Percentiles rank a stretch among this genome's conserved stretches.
These are phyloP conservation scores for Adansonia madagascariensis DNA, from an alignment of 441 rosid genomes.

Conservation along the genomic window DNA sequence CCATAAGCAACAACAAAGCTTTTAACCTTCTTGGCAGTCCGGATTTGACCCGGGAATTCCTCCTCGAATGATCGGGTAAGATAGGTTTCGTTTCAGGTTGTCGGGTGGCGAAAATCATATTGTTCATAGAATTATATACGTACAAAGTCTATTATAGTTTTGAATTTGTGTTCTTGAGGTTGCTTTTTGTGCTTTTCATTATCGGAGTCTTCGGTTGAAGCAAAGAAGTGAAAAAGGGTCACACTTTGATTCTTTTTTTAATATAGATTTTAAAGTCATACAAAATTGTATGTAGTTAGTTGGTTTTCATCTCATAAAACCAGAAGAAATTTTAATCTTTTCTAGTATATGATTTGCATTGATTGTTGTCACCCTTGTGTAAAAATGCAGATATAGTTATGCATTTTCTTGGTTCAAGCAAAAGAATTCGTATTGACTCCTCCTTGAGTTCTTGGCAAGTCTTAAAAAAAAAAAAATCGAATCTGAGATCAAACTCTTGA, in stretches of 20 bases:
- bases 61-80: conserved; percentile 41
- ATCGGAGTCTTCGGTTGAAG: neutral
- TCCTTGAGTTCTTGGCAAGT: too few relatives aligned
- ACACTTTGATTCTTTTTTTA: neutral
- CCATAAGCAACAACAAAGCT: conserved; percentile 50
- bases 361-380: neutral
- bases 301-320: conserved; percentile 28
- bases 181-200: neutral
- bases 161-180: conserved; percentile 16
- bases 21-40: conserved; percentile 66
- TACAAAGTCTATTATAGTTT: conserved; percentile 20
- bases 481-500: neutral
- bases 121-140: conserved; percentile 33
- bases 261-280: neutral
- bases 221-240: neutral
- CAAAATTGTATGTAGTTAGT: conserved; percentile 26
- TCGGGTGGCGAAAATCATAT: conserved; percentile 26
- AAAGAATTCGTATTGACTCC: neutral
- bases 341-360: conserved; percentile 4
- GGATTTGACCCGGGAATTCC: conserved; percentile 47
- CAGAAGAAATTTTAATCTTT: neutral
- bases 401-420: neutral
- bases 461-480: too few relatives aligned
- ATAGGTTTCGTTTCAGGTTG: neutral
- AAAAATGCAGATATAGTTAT: conserved; percentile 1